These are phyloP conservation scores for Hordeum pubiflorum DNA, from an alignment of 202 grass and related monocot species.

Conservation along the genomic window DNA sequence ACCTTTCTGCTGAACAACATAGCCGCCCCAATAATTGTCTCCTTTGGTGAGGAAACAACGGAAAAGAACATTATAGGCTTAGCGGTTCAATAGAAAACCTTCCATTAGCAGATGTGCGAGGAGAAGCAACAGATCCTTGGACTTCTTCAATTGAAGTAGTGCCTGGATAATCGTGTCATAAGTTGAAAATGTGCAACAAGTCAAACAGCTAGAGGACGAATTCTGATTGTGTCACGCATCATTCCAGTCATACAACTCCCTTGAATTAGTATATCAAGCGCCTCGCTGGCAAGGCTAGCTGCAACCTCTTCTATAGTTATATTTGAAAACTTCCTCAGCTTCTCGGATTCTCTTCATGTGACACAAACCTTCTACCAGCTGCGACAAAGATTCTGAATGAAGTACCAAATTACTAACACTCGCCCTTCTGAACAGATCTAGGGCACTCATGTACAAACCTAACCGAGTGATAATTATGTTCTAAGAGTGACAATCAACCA, in stretches of 20 bases:
- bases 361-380: slow-evolving; percentile 50
- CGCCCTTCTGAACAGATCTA: slow-evolving; percentile 34
- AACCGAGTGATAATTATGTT: slow-evolving; percentile 37
- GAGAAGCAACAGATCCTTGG: slow-evolving; percentile 33
- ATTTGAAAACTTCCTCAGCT: slow-evolving; percentile 42
- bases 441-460: slow-evolving; percentile 28
- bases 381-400: slow-evolving; percentile 44
- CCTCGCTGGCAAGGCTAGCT: slow-evolving; percentile 20
- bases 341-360: slow-evolving; percentile 27
- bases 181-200: slow-evolving; percentile 31
- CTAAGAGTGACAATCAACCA: slow-evolving; percentile 43
- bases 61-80: slow-evolving; percentile 33
- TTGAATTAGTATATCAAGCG: slow-evolving; percentile 38
- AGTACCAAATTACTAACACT: slow-evolving; percentile 33
- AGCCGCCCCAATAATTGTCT: slow-evolving; percentile 22
- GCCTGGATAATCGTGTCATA: slow-evolving; percentile 39
- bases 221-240: slow-evolving; percentile 31
- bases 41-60: slow-evolving; percentile 36
- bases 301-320: slow-evolving; percentile 35
- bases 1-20: slow-evolving; percentile 60
- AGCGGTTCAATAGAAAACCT: slow-evolving; percentile 35
- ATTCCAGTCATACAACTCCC: slow-evolving; percentile 40
- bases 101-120: slow-evolving; percentile 55
- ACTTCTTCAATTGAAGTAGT: slow-evolving; percentile 36
- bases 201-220: slow-evolving; percentile 41